Evolutionary conservation across 2,329 filamentous ascomycete genomes (phyloP).

Genomic region (Aspergillus novoparasiticus): DNA sequence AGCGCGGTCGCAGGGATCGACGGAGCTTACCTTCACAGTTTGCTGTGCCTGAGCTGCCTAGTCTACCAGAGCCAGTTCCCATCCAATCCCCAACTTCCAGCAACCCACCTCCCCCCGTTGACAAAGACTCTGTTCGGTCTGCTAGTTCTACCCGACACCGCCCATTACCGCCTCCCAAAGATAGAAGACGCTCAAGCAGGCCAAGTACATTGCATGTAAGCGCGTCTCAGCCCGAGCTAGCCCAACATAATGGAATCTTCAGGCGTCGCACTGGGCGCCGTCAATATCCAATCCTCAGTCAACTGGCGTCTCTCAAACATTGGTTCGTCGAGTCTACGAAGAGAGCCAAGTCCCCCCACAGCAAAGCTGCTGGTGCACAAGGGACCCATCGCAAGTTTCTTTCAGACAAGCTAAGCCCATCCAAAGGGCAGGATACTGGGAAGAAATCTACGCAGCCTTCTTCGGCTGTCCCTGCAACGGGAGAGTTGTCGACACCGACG

Average conservation of each 20-base stretch:
- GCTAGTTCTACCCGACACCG: constrained; percentile 76
- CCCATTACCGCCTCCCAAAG: constrained; percentile 83
- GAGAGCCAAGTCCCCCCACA: constrained; percentile 60
- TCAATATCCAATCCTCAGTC: constrained; percentile 66
- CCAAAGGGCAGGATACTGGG: constrained; percentile 38
- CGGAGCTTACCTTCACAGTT: constrained; percentile 68
- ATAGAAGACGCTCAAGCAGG: constrained; percentile 69
- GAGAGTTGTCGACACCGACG: constrained; percentile 38
- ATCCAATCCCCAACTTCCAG: constrained; percentile 37
- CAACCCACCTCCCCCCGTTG: constrained; percentile 68
- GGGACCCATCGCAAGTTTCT: constrained; percentile 40
- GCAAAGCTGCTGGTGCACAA: constrained; percentile 33
- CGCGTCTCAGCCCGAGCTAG: constrained; percentile 66
- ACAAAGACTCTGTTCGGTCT: constrained; percentile 72
- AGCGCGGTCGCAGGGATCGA: constrained; percentile 76
- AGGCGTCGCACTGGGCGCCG: constrained; percentile 58
- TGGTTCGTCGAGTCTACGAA: constrained; percentile 72
- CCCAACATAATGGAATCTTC: constrained; percentile 59
- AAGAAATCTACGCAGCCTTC: constrained; percentile 31
- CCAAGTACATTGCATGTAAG: constrained; percentile 88
- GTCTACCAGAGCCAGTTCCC: constrained; percentile 65
- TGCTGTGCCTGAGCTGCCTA: constrained; percentile 72
- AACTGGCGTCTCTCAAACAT: constrained; percentile 68
- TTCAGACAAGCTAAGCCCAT: constrained; percentile 41
- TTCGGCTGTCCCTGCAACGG: constrained; percentile 26